These are phyloP conservation scores for Polygonum aviculare DNA, from an alignment of 148 eudicot species.

Conservation along the genomic window DNA sequence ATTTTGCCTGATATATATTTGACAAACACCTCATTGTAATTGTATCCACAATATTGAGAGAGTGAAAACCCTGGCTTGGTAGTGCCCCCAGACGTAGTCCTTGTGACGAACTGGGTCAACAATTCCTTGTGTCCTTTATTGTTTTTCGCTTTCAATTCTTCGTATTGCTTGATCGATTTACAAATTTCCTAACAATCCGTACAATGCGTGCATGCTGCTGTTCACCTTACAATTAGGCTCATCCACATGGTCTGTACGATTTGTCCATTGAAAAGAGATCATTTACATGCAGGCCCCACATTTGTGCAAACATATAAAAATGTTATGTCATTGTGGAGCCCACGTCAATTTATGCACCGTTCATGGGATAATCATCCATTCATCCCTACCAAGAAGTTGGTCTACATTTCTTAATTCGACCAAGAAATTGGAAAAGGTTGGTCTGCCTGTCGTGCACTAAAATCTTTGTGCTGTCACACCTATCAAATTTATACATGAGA, in stretches of 20 bases:
- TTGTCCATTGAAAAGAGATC: background rate
- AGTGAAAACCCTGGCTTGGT: no score
- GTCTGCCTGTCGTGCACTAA: background rate
- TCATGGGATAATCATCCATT: background rate
- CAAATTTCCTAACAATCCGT: background rate
- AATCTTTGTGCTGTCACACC: background rate
- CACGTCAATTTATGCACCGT: background rate
- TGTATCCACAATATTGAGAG: no score
- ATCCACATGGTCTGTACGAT: background rate
- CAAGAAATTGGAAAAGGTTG: background rate
- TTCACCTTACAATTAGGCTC: background rate
- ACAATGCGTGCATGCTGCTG: background rate
- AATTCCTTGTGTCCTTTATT: no score
- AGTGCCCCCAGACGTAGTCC: no score
- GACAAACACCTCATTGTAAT: no score
- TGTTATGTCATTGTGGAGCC: background rate
- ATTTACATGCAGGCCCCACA: background rate
- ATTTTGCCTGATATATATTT: no score
- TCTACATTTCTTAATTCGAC: background rate
- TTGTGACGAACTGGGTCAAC: no score
- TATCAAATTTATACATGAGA: background rate
- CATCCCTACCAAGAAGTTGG: background rate
- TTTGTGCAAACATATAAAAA: background rate
- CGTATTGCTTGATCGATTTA: no score
- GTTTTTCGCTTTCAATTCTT: no score